Evolutionary conservation across 1,284 basidiomycete species (phyloP).

Genomic region (Ustilago curta): DNA sequence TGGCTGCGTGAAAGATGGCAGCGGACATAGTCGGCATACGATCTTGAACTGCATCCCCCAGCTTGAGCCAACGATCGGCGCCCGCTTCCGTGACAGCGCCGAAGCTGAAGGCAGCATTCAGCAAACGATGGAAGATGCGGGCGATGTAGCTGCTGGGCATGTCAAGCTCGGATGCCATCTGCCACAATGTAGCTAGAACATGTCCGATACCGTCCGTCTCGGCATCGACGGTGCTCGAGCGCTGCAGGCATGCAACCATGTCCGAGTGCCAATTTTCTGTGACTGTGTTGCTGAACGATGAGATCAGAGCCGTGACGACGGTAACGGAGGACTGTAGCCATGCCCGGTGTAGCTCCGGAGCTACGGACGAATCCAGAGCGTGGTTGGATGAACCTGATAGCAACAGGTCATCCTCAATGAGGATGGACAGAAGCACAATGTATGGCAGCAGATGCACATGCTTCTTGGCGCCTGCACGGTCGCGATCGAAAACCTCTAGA

Average conservation of each 20-base stretch:
- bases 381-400: conserved; percentile 70
- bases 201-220: conserved; percentile 36
- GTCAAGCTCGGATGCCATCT: conserved; percentile 20
- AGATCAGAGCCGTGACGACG: conserved; percentile 41
- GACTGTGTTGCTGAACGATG: conserved; percentile 34
- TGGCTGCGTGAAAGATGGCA: conserved; percentile 49
- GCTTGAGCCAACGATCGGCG: conserved; percentile 60
- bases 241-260: conserved; percentile 37
- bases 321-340: conserved; percentile 51
- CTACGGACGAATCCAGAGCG: conserved; percentile 18
- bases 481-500: conserved; percentile 75
- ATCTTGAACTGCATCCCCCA: conserved; percentile 42
- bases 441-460: conserved; percentile 74
- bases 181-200: conserved; percentile 37
- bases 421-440: conserved; percentile 64
- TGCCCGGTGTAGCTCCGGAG: conserved; percentile 7
- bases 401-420: conserved; percentile 70
- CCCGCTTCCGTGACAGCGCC: conserved; percentile 53
- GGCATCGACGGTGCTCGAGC: conserved; percentile 17
- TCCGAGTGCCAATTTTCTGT: conserved; percentile 52
- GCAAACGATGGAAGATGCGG: conserved; percentile 59
- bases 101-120: conserved; percentile 59
- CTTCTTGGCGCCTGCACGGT: conserved; percentile 76
- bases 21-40: conserved; percentile 27
- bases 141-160: conserved; percentile 37